These are phyloP conservation scores for Karstenula rhodostoma DNA, from an alignment of 2,329 filamentous ascomycete genomes.

Conservation along the genomic window DNA sequence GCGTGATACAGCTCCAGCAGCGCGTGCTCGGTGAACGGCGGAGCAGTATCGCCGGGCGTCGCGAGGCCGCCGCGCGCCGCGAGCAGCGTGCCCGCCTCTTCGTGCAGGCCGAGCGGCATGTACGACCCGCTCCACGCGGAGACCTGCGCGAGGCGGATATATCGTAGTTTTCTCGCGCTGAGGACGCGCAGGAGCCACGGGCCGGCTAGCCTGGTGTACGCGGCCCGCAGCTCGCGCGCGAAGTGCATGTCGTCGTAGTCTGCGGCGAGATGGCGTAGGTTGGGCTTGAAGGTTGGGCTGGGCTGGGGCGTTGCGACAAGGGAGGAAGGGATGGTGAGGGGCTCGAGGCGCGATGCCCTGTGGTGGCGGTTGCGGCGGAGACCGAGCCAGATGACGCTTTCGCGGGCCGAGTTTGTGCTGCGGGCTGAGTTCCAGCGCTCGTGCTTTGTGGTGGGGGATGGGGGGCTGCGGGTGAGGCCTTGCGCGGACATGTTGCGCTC, in stretches of 20 bases:
- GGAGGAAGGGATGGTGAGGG: constrained; percentile 24
- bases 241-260: constrained; percentile 43
- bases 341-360: constrained; percentile 10
- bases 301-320: constrained; percentile 18
- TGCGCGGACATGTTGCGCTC: constrained; percentile 33
- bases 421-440: not conserved
- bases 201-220: constrained; percentile 31
- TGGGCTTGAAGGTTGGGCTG: not conserved
- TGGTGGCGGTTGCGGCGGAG: constrained; percentile 13
- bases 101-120: not conserved
- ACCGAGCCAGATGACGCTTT: constrained; percentile 29
- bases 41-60: constrained; percentile 8
- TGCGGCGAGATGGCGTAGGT: not conserved
- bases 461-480: constrained; percentile 20
- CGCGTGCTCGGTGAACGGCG: constrained; percentile 50
- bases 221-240: constrained; percentile 25
- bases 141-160: constrained; percentile 29
- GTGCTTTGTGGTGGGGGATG: not conserved
- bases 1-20: constrained; percentile 46
- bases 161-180: constrained; percentile 29
- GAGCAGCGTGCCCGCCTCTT: constrained; percentile 20
- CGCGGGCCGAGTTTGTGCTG: constrained; percentile 13
- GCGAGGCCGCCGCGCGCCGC: constrained; percentile 22
- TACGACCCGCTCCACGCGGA: constrained; percentile 29
- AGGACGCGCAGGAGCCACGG: constrained; percentile 29